phyloP scores from a whole-genome alignment of 2,329 filamentous ascomycete species.

The Claviceps pusilla region DNA sequence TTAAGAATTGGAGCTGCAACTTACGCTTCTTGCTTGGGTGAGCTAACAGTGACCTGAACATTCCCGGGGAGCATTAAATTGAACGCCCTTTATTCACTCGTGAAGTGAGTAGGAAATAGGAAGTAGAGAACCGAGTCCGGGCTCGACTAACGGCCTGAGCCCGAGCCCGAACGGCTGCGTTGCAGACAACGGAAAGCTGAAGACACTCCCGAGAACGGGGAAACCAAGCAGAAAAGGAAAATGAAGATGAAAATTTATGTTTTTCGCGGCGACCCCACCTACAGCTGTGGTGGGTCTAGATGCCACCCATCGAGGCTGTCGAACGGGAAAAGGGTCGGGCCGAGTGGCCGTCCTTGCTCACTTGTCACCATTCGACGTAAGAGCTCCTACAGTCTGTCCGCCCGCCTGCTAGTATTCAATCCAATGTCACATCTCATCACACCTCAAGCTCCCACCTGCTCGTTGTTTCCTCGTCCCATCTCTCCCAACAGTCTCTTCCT shows the following conservation, averaged over 20 bases:
- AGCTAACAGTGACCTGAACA: neutral
- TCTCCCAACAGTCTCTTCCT: neutral
- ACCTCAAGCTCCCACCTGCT: neutral
- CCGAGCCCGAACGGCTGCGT: neutral
- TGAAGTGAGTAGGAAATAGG: neutral
- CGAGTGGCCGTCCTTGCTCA: neutral
- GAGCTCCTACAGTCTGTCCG: slow-evolving; percentile 22
- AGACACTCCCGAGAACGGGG: no score
- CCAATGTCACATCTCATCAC: neutral
- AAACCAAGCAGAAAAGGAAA: neutral
- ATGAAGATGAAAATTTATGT: slow-evolving; percentile 1
- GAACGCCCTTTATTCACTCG: neutral
- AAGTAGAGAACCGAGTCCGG: no score
- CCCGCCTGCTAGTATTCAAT: neutral
- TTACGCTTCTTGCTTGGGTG: neutral
- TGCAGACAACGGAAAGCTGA: neutral
- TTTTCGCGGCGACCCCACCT: neutral
- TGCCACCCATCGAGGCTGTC: neutral
- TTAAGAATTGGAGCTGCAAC: neutral
- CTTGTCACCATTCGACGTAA: slow-evolving; percentile 20
- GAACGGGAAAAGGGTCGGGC: slow-evolving; percentile 11
- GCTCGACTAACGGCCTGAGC: no score
- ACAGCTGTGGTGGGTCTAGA: neutral
- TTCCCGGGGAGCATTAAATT: neutral
- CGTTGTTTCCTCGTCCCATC: neutral